phyloP scores from a whole-genome alignment of 2,329 filamentous ascomycete species.

The Neoascochyta sp. region DNA sequence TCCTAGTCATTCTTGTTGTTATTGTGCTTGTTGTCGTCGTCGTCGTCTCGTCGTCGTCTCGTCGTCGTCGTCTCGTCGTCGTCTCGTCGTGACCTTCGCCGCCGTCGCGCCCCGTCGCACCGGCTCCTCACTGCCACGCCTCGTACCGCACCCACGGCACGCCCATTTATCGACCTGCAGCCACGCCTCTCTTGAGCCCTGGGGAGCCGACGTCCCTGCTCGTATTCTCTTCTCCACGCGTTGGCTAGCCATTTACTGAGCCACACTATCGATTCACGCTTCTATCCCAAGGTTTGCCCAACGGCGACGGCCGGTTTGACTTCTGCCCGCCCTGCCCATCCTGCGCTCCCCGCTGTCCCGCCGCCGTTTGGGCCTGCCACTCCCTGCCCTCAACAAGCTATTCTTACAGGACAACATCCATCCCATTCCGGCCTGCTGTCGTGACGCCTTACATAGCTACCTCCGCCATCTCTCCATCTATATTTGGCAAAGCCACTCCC shows the following conservation, averaged over 20 bases:
- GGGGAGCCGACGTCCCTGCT: constrained; percentile 3
- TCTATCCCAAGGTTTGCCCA: constrained; percentile 9
- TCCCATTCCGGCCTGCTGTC: constrained; percentile 5
- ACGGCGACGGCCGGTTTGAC: constrained; percentile 8
- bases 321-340: constrained; percentile 7
- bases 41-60: too few species aligned
- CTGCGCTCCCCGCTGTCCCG: constrained; percentile 3
- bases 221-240: constrained; percentile 2
- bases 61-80: constrained; percentile 1
- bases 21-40: too few species aligned
- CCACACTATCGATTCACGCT: constrained; percentile 5
- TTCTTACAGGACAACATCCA: too few species aligned
- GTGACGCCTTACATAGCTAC: too few species aligned
- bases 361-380: constrained; percentile 6
- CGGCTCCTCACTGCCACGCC: constrained; percentile 4
- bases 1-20: too few species aligned
- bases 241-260: constrained; percentile 1
- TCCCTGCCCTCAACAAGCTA: too few species aligned
- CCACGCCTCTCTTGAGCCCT: constrained; percentile 3
- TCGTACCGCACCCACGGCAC: constrained; percentile 1
- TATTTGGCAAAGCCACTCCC: neutral
- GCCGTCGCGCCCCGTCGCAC: constrained; percentile 1
- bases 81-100: constrained; percentile 1
- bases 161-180: constrained; percentile 7
- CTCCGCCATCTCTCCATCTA: constrained; percentile 2